phyloP scores from a whole-genome alignment of 2,329 filamentous ascomycete species.

The Nemania abortiva region DNA sequence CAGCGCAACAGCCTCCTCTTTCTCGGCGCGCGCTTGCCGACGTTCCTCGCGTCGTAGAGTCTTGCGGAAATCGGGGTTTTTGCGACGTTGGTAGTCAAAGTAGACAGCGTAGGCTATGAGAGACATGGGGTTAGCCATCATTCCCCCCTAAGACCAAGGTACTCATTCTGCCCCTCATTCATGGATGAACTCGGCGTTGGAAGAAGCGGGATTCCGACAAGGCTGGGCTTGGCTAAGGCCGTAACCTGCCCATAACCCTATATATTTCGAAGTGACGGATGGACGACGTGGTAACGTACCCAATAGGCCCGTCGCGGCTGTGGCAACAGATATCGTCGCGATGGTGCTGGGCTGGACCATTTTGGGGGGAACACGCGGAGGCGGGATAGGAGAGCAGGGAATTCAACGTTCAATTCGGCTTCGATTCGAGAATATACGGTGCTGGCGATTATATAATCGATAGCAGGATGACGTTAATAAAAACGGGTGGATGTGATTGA shows the following conservation, averaged over 20 bases:
- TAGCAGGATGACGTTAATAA: conserved; percentile 3
- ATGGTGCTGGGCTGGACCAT: conserved; percentile 66
- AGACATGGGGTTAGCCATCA: conserved; percentile 29
- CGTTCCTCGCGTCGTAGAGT: conserved; percentile 80
- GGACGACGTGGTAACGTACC: conserved; percentile 60
- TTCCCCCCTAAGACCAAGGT: conserved; percentile 35
- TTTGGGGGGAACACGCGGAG: conserved; percentile 37
- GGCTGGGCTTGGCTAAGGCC: not conserved
- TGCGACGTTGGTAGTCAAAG: conserved; percentile 76
- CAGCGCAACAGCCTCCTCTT: conserved; percentile 76
- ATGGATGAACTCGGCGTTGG: not conserved
- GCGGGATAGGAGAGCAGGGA: not conserved
- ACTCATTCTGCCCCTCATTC: not conserved
- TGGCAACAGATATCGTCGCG: conserved; percentile 72
- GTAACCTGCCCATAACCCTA: not conserved
- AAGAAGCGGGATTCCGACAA: not conserved
- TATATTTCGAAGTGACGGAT: not conserved
- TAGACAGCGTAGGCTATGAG: conserved; percentile 72
- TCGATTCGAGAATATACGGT: not conserved
- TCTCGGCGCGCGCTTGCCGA: conserved; percentile 75
- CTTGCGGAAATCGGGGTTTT: conserved; percentile 74
- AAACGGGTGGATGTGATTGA: conserved; percentile 5
- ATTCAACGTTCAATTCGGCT: conserved; percentile 7
- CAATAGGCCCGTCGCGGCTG: conserved; percentile 68
- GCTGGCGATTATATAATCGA: conserved; percentile 2